Percentiles rank a stretch among this genome's conserved stretches.
Evolutionary conservation across 1,284 basidiomycete genomes (phyloP).

Genomic region (Hymenochaete sp.): DNA sequence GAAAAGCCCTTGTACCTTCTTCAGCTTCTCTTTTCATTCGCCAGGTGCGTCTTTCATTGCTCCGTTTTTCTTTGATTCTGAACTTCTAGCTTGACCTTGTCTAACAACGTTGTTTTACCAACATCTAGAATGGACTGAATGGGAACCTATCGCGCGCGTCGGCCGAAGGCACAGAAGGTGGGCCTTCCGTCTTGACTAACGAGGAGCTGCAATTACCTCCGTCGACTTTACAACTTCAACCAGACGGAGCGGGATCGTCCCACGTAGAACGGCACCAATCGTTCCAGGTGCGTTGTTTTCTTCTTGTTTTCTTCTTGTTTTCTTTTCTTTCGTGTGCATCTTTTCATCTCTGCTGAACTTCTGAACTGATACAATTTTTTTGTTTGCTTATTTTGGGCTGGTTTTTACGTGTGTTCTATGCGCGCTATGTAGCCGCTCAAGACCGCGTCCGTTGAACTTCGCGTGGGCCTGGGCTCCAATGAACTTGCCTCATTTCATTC

Average conservation of each 20-base stretch:
- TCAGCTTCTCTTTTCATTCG: background rate
- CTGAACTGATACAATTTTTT: background rate
- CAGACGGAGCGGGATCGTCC: too few species aligned
- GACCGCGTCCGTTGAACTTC: slow-evolving; percentile 15
- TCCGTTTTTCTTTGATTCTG: background rate
- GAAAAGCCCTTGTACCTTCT: background rate
- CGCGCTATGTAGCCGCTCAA: slow-evolving; percentile 9
- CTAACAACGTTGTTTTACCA: background rate
- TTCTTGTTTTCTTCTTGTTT: background rate
- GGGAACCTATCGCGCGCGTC: too few species aligned
- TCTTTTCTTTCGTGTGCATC: background rate
- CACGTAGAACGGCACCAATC: background rate
- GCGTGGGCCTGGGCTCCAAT: slow-evolving; percentile 6
- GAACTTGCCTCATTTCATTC: slow-evolving; percentile 11
- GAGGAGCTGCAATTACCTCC: too few species aligned
- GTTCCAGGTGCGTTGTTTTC: slow-evolving; percentile 4
- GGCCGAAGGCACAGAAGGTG: too few species aligned
- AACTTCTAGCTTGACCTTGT: background rate
- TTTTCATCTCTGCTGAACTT: background rate
- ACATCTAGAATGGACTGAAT: too few species aligned
- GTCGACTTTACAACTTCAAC: too few species aligned
- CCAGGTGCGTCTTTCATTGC: slow-evolving; percentile 2
- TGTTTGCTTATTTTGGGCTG: background rate
- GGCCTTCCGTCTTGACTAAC: too few species aligned
- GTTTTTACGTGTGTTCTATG: background rate